Percentiles rank a stretch among this genome's conserved stretches.
Evolutionary conservation across 306 rosid species (phyloP).

Genomic region (Ormosia semicastrata): DNA sequence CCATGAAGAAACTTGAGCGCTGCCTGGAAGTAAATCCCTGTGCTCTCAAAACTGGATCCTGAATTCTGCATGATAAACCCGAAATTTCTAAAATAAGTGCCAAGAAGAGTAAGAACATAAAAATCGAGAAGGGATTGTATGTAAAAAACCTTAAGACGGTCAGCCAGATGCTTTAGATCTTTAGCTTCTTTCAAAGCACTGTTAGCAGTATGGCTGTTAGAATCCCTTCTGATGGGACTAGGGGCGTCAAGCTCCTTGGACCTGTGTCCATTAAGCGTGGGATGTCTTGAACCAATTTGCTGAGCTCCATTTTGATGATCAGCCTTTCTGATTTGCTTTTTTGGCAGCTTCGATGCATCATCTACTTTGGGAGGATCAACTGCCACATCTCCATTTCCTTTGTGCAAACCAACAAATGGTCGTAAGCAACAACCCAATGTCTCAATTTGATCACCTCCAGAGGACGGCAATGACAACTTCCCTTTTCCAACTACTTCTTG

Average conservation of each 20-base stretch:
- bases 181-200: slow-evolving; percentile 88
- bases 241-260: slow-evolving; percentile 72
- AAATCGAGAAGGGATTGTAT: slow-evolving; percentile 28
- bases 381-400: slow-evolving; percentile 52
- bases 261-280: slow-evolving; percentile 57
- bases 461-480: slow-evolving; percentile 53
- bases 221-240: slow-evolving; percentile 86
- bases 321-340: slow-evolving; percentile 57
- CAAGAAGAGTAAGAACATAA: slow-evolving; percentile 32
- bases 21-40: slow-evolving; percentile 81
- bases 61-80: slow-evolving; percentile 61
- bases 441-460: slow-evolving; percentile 60
- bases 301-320: slow-evolving; percentile 74
- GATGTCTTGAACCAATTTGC: slow-evolving; percentile 61
- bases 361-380: slow-evolving; percentile 58
- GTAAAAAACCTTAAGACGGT: slow-evolving; percentile 76
- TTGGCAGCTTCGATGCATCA: slow-evolving; percentile 56
- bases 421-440: slow-evolving; percentile 42
- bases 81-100: slow-evolving; percentile 12
- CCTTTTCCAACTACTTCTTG: slow-evolving; percentile 62
- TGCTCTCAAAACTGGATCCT: slow-evolving; percentile 71
- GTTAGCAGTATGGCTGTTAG: slow-evolving; percentile 70
- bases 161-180: slow-evolving; percentile 90
- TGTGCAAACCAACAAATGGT: slow-evolving; percentile 54
- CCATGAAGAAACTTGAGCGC: slow-evolving; percentile 96